Conservation (phyloP, 352 stramenopile genomes). For the Pythium sp. region DNA sequence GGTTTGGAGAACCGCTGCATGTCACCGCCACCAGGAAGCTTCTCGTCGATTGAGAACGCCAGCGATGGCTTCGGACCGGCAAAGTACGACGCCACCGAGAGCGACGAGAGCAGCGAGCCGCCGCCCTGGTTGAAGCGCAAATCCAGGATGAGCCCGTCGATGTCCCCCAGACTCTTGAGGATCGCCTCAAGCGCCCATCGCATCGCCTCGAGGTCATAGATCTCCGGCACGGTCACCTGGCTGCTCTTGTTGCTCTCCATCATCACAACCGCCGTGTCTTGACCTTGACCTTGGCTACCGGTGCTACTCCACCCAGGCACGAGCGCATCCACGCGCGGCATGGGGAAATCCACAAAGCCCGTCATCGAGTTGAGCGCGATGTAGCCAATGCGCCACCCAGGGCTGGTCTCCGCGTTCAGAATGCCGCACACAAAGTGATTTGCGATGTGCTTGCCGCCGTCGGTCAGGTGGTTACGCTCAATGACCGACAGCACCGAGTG, state of each 20-base stretch:
- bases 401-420: slow-evolving; percentile 67
- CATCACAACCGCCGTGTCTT: slow-evolving; percentile 15
- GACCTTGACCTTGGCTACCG: not conserved
- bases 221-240: slow-evolving; percentile 55
- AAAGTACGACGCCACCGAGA: slow-evolving; percentile 78
- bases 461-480: slow-evolving; percentile 52
- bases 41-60: slow-evolving; percentile 71
- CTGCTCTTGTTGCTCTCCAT: slow-evolving; percentile 17
- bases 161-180: slow-evolving; percentile 49
- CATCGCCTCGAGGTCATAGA: slow-evolving; percentile 87
- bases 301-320: slow-evolving; percentile 42
- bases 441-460: slow-evolving; percentile 46
- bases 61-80: slow-evolving; percentile 37
- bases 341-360: slow-evolving; percentile 77
- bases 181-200: slow-evolving; percentile 84
- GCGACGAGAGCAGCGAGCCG: slow-evolving; percentile 54
- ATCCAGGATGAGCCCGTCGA: slow-evolving; percentile 76
- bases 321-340: slow-evolving; percentile 59
- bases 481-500: slow-evolving; percentile 39
- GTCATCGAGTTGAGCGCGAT: slow-evolving; percentile 66
- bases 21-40: slow-evolving; percentile 32
- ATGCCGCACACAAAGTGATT: slow-evolving; percentile 75
- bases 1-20: slow-evolving; percentile 43
- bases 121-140: slow-evolving; percentile 74
- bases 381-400: slow-evolving; percentile 79